Percentiles rank a stretch among this genome's conserved stretches.
phyloP scores from a whole-genome alignment of 208 protist genomes.

The Tritrichomonas foetus region DNA sequence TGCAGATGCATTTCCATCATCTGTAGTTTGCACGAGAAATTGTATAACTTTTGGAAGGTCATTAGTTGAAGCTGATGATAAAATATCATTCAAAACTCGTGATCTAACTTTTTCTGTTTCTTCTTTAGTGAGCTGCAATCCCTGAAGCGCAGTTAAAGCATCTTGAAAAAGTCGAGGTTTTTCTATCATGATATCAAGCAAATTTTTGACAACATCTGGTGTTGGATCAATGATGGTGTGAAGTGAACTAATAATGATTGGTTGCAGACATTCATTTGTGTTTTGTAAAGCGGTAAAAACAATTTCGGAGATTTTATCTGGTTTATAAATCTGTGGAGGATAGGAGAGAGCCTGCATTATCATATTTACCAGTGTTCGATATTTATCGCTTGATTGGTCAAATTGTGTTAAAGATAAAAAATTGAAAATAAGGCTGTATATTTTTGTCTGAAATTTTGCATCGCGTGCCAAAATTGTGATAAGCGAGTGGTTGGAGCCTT shows the following conservation, averaged over 20 bases:
- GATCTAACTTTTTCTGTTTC: not conserved
- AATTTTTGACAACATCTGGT: not conserved
- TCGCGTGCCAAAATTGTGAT: not conserved
- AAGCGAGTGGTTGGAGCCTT: not conserved
- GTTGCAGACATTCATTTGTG: not conserved
- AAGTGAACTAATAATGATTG: not conserved
- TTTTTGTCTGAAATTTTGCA: not conserved
- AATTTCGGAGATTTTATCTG: not conserved
- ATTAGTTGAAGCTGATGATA: not conserved
- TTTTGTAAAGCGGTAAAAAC: not conserved
- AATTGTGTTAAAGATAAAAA: not conserved
- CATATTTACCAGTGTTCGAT: not conserved
- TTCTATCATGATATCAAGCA: not conserved
- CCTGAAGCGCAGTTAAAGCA: not conserved
- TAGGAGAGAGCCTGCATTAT: not conserved
- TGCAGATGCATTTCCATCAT: not conserved
- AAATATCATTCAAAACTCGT: not conserved
- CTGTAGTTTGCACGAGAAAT: not conserved
- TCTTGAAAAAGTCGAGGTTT: not conserved
- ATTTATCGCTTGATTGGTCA: not conserved
- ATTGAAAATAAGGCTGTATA: not conserved
- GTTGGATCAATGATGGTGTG: not conserved
- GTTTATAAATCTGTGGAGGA: not conserved
- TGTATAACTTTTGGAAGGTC: not conserved
- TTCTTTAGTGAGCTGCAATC: not conserved